phyloP scores from a whole-genome alignment of 1,139 yeast genomes.

The Debaryomyces coudertii region DNA sequence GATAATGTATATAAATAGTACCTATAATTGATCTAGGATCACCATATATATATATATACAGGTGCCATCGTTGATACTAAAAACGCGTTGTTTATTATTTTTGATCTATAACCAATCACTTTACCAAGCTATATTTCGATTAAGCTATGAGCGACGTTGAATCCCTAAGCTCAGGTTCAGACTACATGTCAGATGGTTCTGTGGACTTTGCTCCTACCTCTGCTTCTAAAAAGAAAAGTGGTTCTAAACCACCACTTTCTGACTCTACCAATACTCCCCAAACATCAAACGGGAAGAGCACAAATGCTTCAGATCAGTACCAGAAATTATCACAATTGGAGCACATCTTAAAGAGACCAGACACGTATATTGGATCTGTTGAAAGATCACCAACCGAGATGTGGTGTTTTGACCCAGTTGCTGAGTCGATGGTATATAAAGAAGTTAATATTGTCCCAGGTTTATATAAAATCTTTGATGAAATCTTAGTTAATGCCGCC shows the following conservation, averaged over 20 bases:
- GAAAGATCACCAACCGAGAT: conserved; percentile 77
- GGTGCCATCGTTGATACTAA: neutral
- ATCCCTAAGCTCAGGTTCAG: conserved; percentile 20
- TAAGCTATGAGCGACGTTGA: conserved; percentile 23
- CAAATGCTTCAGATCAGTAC: conserved; percentile 71
- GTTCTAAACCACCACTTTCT: conserved; percentile 23
- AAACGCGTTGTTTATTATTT: conserved; percentile 8
- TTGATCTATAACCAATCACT: conserved; percentile 3
- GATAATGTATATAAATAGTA: neutral
- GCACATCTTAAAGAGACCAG: conserved; percentile 96
- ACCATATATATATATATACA: neutral
- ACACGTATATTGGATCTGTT: conserved; percentile 94
- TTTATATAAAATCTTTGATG: conserved; percentile 93
- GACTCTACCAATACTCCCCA: conserved; percentile 28
- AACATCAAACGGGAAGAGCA: conserved; percentile 12
- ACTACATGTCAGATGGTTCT: conserved; percentile 17
- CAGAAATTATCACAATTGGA: conserved; percentile 93
- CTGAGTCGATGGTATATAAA: conserved; percentile 72
- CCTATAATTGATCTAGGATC: neutral
- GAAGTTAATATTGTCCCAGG: conserved; percentile 91
- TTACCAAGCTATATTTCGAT: neutral
- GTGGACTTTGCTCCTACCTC: conserved; percentile 20
- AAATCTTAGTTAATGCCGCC: conserved; percentile 96
- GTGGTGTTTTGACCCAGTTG: conserved; percentile 81
- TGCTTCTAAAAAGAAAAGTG: conserved; percentile 15